Percentiles rank a stretch among this genome's conserved stretches.
phyloP scores from a whole-genome alignment of 306 rosid species.

The Mucuna pruriens region DNA sequence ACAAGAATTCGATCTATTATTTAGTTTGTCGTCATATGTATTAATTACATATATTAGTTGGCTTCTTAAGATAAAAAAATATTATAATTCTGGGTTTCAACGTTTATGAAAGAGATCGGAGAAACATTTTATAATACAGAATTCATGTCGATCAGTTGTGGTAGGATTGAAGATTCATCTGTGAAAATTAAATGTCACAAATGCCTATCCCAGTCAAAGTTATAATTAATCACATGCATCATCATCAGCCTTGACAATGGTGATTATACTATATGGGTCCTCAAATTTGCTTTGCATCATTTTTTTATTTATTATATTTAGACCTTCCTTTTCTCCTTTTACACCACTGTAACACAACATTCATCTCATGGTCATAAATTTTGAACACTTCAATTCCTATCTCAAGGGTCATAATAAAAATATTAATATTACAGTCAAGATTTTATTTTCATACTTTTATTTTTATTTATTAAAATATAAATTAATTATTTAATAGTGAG shows the following conservation, averaged over 20 bases:
- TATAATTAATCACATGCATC: constrained; percentile 32
- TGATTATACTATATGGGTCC: constrained; percentile 9
- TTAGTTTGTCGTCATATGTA: neutral
- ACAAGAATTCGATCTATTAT: neutral
- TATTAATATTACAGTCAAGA: no score
- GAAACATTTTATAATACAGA: neutral
- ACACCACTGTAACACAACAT: neutral
- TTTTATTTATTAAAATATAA: no score
- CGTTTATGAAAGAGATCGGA: neutral
- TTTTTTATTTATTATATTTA: neutral
- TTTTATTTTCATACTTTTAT: no score
- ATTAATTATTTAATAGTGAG: no score
- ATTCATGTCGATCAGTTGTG: neutral
- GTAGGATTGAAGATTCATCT: constrained; percentile 19
- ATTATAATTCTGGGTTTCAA: neutral
- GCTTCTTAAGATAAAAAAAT: neutral
- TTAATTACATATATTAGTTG: neutral
- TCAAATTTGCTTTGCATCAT: neutral
- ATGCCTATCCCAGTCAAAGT: constrained; percentile 33
- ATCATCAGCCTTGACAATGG: constrained; percentile 36
- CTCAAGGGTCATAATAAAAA: no score
- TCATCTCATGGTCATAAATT: no score
- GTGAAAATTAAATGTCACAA: constrained; percentile 28
- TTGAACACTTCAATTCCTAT: no score
- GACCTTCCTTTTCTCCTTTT: neutral